phyloP scores from a whole-genome alignment of 257 asterid species.

The Jacaranda copaia region DNA sequence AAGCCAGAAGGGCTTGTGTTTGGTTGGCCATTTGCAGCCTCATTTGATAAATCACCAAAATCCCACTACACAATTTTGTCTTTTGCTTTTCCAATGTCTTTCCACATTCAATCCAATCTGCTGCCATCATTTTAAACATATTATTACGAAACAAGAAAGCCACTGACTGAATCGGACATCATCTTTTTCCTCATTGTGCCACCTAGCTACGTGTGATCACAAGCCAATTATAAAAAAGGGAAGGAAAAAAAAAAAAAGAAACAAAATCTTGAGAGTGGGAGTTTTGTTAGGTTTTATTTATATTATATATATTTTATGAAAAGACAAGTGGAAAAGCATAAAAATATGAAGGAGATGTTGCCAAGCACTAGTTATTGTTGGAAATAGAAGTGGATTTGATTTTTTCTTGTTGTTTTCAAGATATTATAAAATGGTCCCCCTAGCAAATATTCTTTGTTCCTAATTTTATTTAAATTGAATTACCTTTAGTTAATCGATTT shows the following conservation, averaged over 20 bases:
- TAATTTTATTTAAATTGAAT: neutral
- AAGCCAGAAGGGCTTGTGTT: neutral
- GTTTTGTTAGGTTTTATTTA: neutral
- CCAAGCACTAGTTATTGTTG: slow-evolving; percentile 3
- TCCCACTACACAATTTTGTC: slow-evolving; percentile 27
- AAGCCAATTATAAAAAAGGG: neutral
- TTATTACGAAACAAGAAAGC: neutral
- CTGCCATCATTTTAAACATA: neutral
- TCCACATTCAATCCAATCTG: slow-evolving; percentile 30
- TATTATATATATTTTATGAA: neutral
- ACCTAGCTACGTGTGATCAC: neutral
- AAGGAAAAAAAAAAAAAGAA: too few species aligned
- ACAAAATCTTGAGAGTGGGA: neutral
- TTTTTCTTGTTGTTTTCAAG: slow-evolving; percentile 6
- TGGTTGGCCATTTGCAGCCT: slow-evolving; percentile 25
- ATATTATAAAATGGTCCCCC: neutral
- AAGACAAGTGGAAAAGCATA: neutral
- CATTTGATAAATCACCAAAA: slow-evolving; percentile 30
- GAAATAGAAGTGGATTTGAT: neutral
- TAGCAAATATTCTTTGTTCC: neutral
- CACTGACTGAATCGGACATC: neutral
- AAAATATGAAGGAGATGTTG: neutral
- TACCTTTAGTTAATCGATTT: too few species aligned
- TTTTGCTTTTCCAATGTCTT: slow-evolving; percentile 9
- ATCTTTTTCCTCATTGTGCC: neutral